Evolutionary conservation across 192 early-diverging fungal genomes (phyloP), one percentile per base, ranked within the genome.

Genomic region (Jimgerdemannia lactiflua): DNA sequence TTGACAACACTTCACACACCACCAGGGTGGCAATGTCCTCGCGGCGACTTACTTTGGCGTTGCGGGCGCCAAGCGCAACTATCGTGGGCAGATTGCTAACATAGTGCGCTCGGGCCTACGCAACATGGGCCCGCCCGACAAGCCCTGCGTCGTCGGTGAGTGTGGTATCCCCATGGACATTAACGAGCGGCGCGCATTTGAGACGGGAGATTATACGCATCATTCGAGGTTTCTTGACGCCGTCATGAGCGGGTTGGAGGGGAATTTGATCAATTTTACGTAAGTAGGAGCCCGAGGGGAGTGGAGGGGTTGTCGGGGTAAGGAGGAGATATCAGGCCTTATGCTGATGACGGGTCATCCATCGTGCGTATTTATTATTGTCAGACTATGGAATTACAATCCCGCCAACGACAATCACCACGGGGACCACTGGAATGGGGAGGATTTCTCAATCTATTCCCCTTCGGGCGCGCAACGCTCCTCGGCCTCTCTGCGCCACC

Each of bases 151-250:
- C 14, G 82, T 95, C 71, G 94, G 94, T 42, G 94, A 95, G 79
- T 91, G 90, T 42, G 94, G 94, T 19, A 94, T 94, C 70, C 93
- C 94, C 7, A 95, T 95, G 94, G 94, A 95, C 74, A 89, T 95
- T 43, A 95, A 95, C 70, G 85, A 93, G 68, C 85, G 89, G 72
- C 69, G 81, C 65, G 93, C 93, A 4, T 94, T 91, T 74, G 77
- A 85, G 54, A 91, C 86, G 39, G 90, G 92, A 4, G 90, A 95
- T 72, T 95, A 92, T 77, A 82, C 77, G 3, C 84, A 89, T 29
- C 93, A 94, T 68, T 88, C 88, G 39, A 87, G 86, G 10, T 95
- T 95, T 73, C 74, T 95, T 75, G 93, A 95, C 77, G 91, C 92
- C 4, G 87, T 94, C 20, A 86, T 95, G 11, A 84, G 79, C 68